A percentile compares a stretch with the other conserved stretches of the same genome.
Conservation (phyloP, 108 stramenopile genomes). For the Chaetoceros muelleri region DNA sequence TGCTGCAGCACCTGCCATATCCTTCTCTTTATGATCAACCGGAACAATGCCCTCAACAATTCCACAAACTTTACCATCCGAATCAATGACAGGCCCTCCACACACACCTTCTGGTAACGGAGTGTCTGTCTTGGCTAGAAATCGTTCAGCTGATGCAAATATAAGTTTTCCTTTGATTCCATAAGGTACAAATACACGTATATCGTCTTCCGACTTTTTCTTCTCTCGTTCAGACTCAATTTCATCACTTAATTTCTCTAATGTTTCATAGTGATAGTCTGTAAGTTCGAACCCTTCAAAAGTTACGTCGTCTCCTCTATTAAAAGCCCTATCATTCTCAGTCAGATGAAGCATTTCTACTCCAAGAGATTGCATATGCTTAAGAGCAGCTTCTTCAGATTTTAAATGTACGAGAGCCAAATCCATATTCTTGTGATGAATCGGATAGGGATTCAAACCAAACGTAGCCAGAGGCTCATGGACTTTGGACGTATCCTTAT, state of each 20-base stretch:
- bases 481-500: constrained; percentile 27
- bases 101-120: constrained; percentile 78
- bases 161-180: constrained; percentile 38
- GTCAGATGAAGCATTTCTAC: constrained; percentile 46
- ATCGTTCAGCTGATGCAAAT: constrained; percentile 59
- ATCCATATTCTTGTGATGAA: constrained; percentile 71
- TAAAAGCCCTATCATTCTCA: constrained; percentile 46
- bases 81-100: constrained; percentile 63
- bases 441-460: constrained; percentile 65
- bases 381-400: constrained; percentile 49
- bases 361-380: constrained; percentile 44
- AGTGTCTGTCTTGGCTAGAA: constrained; percentile 52
- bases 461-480: constrained; percentile 47
- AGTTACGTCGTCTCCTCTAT: constrained; percentile 48
- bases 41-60: constrained; percentile 79
- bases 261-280: constrained; percentile 13
- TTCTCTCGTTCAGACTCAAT: constrained; percentile 1
- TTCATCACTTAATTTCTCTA: constrained; percentile 9
- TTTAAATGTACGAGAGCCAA: constrained; percentile 70
- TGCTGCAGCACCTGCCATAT: constrained; percentile 65
- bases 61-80: constrained; percentile 41
- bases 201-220: constrained; percentile 27
- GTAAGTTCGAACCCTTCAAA: constrained; percentile 75
- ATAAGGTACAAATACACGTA: constrained; percentile 54
- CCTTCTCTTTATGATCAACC: constrained; percentile 38